Base-by-base conservation (phyloP, 176 grass and related monocot genomes). In the Carex scoparia region DNA sequence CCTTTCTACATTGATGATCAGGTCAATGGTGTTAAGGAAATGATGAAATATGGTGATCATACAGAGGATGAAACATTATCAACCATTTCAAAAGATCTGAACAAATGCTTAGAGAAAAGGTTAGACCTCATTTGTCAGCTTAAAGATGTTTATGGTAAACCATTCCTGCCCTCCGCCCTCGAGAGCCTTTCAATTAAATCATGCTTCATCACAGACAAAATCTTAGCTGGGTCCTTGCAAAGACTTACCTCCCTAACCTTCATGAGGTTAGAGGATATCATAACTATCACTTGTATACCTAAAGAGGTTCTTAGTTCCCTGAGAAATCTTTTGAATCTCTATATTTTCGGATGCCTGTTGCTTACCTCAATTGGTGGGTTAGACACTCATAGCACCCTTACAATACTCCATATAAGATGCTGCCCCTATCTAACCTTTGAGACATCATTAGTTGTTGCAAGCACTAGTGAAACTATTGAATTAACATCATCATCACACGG, bases 251-350 rank as follows among this genome's bases (percentile, higher is more conserved):
- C 35, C 35, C 67, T 70, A 15, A 70, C 67, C 37, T 0, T 3
- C 13, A 0, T 70, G 31, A 16, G 0, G 5, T 44, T 70, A 42
- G 1, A 70, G 13, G 37, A 70, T 70, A 70, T 44, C 15, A 70
- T 70, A 70, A 70, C 37, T 44, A 7, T 70, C 14, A 44, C 35
- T 3, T 40, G 35, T n/a, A 70, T 70, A 70, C 13, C 67, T 44
- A n/a, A 70, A 44, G 67, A 70, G 35, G 67, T 70, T 14, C 67
- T 70, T 70, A n/a, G 67, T 70, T 70, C 67, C 67, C 13, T 70
- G 15, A 70, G 5, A 1, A 70, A 35, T n/a, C 67, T 70, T 4
- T 9, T 9, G 6, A 8, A n/a, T 42, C 67, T 70, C 11, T 1
- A 7, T 16, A 70, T 70, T 9, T 3, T 15, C 1, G 37, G 6